These are phyloP conservation scores for Amaranthus cruentus DNA, from an alignment of 148 eudicot genomes.

Conservation along the genomic window DNA sequence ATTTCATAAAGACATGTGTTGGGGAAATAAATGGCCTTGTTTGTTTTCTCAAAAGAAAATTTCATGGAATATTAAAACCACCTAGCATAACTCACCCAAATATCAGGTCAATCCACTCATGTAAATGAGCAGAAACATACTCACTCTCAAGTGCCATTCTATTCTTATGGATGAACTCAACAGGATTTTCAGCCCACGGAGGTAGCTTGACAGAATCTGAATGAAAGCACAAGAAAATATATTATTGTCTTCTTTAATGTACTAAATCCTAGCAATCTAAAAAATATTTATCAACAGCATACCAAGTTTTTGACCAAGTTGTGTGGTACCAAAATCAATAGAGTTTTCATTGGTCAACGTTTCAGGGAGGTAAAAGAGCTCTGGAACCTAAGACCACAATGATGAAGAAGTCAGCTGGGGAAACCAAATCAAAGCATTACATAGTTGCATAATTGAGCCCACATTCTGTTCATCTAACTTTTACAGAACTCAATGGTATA, in stretches of 20 bases:
- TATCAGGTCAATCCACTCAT: slow-evolving; percentile 98
- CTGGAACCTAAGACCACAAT: slow-evolving; percentile 66
- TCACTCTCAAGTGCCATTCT: slow-evolving; percentile 98
- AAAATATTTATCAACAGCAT: slow-evolving; percentile 19
- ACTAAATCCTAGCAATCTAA: not conserved
- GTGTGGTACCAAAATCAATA: slow-evolving; percentile 90
- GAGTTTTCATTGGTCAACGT: slow-evolving; percentile 74
- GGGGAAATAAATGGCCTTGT: not conserved
- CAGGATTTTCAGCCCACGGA: slow-evolving; percentile 87
- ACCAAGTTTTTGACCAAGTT: slow-evolving; percentile 97
- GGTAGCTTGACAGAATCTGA: slow-evolving; percentile 85
- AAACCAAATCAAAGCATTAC: slow-evolving; percentile 5
- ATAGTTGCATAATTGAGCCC: not conserved
- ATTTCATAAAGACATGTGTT: not conserved
- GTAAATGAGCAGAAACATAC: slow-evolving; percentile 94
- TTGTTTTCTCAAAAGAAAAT: not conserved
- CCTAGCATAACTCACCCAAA: slow-evolving; percentile 60
- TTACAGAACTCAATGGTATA: not conserved
- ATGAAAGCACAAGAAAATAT: not conserved
- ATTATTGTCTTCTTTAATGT: slow-evolving; percentile 1
- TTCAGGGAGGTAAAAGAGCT: slow-evolving; percentile 96
- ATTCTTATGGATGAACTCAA: slow-evolving; percentile 91
- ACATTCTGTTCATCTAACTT: not conserved
- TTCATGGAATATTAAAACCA: not conserved
- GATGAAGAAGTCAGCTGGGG: not conserved